Evolutionary conservation across 768 basidiomycete genomes (phyloP), one percentile per base, ranked within the genome.

Genomic region (Arthromyces matolae): DNA sequence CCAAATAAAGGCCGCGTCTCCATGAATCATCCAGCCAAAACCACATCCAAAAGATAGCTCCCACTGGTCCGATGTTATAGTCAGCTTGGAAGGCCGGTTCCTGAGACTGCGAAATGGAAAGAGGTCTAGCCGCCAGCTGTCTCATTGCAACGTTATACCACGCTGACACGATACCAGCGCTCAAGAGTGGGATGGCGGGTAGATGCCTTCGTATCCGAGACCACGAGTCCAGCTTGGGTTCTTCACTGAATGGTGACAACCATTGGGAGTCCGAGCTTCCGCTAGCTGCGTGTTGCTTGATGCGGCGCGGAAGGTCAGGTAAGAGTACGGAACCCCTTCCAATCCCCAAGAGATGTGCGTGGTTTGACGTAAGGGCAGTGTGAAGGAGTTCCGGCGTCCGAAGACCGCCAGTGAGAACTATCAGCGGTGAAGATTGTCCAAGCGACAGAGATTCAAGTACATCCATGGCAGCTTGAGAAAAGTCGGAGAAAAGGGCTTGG

Each of bases 341-440:
- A 14, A 94, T 71, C 0, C 93, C 93, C 25, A 92, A 70, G 19
- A 93, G 70, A 62, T 94, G 76, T 0, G 89, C 78, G 49, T 90
- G 80, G 5, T 65, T 65, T 8, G 75, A 65, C 0, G 59, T 53
- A 13, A 91, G 71, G 1, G 78, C 86, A 13, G 67, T 61, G 9
- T 71, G 64, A 31, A 93, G 69, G 24, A 79, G 73, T 0, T 73
- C 64, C 13, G 80, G 77, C 0, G 83, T 80, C 19, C 76, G 71
- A 32, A 95, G 76, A 19, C 89, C 90, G 23, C 92, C 92, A 0
- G 92, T 93, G 22, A 94, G 77, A 23, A 93, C 69, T 53, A 93
- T 71, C 6, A 86, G 69, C 1, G 91, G 89, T 2, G 64, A 58
- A 1, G 63, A 59, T 7, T 58, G 44, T 8, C 55, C 46, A 9